Percentiles rank a stretch among this genome's conserved stretches.
These are phyloP conservation scores for Erythrophleum fordii DNA, from an alignment of 306 rosid species.

Conservation along the genomic window DNA sequence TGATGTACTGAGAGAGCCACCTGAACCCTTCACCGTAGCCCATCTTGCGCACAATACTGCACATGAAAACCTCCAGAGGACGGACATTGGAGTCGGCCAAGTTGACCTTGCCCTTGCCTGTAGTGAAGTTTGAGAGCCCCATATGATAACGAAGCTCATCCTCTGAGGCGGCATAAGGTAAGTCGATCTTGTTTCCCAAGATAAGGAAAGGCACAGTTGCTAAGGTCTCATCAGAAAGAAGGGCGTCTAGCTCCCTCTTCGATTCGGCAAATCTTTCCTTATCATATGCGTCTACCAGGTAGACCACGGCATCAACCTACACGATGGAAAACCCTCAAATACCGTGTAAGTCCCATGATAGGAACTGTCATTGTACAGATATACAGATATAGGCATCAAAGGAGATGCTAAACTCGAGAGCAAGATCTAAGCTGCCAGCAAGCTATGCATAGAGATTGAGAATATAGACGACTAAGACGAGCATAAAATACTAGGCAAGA, in stretches of 20 bases:
- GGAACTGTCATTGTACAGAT: neutral
- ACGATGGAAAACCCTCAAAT: neutral
- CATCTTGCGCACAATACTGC: slow-evolving; percentile 92
- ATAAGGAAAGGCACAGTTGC: slow-evolving; percentile 75
- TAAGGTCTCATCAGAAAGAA: slow-evolving; percentile 71
- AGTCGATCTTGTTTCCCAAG: slow-evolving; percentile 84
- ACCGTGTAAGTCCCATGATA: neutral
- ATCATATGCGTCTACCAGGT: slow-evolving; percentile 81
- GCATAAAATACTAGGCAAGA: neutral
- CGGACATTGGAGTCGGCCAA: slow-evolving; percentile 68
- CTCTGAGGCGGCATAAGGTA: slow-evolving; percentile 82
- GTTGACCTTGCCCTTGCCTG: slow-evolving; percentile 80
- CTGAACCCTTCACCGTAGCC: slow-evolving; percentile 87
- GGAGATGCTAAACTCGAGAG: neutral
- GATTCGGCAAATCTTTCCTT: slow-evolving; percentile 76
- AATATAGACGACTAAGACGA: neutral
- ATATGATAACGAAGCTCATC: slow-evolving; percentile 68
- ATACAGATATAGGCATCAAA: neutral
- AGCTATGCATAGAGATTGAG: neutral
- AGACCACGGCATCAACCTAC: slow-evolving; percentile 84
- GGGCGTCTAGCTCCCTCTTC: slow-evolving; percentile 80
- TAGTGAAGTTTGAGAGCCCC: slow-evolving; percentile 76
- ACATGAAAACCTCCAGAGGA: slow-evolving; percentile 87
- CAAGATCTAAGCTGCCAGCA: slow-evolving; percentile 2
- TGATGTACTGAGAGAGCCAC: slow-evolving; percentile 89